Evolutionary conservation across 192 early-diverging fungal species (phyloP).

Genomic region (Lobosporangium transversale): DNA sequence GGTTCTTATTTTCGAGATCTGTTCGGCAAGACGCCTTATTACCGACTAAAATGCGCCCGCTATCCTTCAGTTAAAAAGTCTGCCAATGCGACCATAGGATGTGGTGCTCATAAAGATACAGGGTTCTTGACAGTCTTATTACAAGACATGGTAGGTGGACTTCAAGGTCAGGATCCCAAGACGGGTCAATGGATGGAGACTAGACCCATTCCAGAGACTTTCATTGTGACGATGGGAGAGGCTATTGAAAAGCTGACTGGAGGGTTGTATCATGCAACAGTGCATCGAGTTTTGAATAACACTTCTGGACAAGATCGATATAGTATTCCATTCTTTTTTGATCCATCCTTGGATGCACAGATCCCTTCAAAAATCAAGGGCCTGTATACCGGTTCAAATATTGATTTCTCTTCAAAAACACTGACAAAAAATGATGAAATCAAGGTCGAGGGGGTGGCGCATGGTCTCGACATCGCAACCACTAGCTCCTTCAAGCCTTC

Average conservation of each 20-base stretch:
- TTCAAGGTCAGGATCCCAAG: constrained; percentile 70
- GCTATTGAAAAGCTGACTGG: constrained; percentile 65
- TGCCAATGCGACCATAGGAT: constrained; percentile 58
- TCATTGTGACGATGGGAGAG: constrained; percentile 76
- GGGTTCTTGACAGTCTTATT: constrained; percentile 65
- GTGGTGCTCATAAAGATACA: constrained; percentile 68
- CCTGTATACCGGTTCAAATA: background rate
- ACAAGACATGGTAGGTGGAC: constrained; percentile 66
- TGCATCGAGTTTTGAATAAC: constrained; percentile 67
- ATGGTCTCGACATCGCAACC: constrained; percentile 6
- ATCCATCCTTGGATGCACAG: constrained; percentile 52
- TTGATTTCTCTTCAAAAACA: constrained; percentile 20
- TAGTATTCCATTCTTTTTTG: constrained; percentile 68
- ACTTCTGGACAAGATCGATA: constrained; percentile 57
- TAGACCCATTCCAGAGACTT: constrained; percentile 61
- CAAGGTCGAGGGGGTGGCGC: background rate
- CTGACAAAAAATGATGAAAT: background rate
- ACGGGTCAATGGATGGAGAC: constrained; percentile 72
- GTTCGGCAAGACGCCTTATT: constrained; percentile 54
- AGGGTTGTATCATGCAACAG: constrained; percentile 61
- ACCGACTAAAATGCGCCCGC: constrained; percentile 54
- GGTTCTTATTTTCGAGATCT: constrained; percentile 49
- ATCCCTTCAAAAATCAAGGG: constrained; percentile 45
- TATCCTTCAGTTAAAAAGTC: constrained; percentile 57
- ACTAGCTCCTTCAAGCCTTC: background rate